Evolutionary conservation across 306 rosid genomes (phyloP).

Genomic region (Quercus suber): DNA sequence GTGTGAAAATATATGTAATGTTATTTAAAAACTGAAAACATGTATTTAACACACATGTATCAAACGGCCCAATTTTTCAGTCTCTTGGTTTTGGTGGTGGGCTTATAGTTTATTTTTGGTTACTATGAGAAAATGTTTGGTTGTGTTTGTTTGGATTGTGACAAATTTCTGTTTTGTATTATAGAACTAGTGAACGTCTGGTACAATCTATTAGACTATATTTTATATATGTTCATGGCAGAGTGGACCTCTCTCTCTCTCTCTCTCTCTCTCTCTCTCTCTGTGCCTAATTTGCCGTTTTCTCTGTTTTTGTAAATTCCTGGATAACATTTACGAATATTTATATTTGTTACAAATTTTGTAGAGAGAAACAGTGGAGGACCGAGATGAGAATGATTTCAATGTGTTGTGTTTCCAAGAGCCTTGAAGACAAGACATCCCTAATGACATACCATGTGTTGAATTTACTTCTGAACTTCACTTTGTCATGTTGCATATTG

Average conservation of each 20-base stretch:
- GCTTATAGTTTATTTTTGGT: background rate
- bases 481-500: no score
- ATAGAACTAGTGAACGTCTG: no score
- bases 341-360: slow-evolving; percentile 8
- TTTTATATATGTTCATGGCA: background rate
- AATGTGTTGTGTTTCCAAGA: no score
- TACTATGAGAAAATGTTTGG: slow-evolving; percentile 13
- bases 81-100: no score
- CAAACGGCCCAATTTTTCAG: no score
- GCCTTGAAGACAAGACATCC: slow-evolving; percentile 59
- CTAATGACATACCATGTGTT: slow-evolving; percentile 37
- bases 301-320: background rate
- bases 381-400: no score
- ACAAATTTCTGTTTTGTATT: slow-evolving; percentile 29
- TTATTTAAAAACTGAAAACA: no score
- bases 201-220: background rate
- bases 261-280: slow-evolving; percentile 4
- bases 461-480: no score
- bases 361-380: slow-evolving; percentile 11
- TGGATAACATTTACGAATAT: background rate
- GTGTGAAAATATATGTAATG: no score
- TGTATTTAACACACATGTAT: no score
- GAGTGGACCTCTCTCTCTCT: background rate
- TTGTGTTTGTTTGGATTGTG: slow-evolving; percentile 32
- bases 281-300: background rate